Evolutionary conservation across 139 green algal species (phyloP), one percentile per base, ranked within the genome.

Genomic region (Asterochloris sp.): DNA sequence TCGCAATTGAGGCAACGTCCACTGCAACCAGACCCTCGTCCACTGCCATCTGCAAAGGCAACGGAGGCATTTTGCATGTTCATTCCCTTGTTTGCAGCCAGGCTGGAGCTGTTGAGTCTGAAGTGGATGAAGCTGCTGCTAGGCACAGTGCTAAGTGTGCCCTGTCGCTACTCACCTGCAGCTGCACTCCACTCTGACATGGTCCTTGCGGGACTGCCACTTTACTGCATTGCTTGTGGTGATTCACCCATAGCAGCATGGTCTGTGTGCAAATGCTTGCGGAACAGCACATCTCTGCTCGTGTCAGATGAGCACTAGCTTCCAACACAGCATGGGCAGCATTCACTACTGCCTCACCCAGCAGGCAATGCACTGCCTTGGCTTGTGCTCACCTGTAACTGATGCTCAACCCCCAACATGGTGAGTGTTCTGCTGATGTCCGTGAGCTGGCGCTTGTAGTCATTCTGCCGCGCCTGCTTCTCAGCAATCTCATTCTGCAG

Each of bases 401-500:
- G 62, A 73, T 87, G 84, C 24, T 86, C 60, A 26, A 88, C 26
- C 21, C 84, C 81, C 84, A 88, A 62, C 24, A 38, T 63, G 12
- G 64, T 84, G 15, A 88, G 76, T 60, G 84, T 86, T 29, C 76
- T 68, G 15, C 81, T 86, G 21, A 88, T 84, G 76, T 88, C 84
- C 0, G 21, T 28, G 16, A 88, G 81, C 71, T 84, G 74, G 1
- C 84, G 76, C 17, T 71, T 82, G 79, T 86, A 88, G 71, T 73
- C 62, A 76, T 88, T 88, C n/a, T 73, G 73, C 16, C 76, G 77
- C 0, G 81, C 38, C 2, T 76, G 76, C 81, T 79, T 81, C 62
- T 86, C 79, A 10, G 84, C 84, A 60, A 88, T 81, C 62, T 88
- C 84, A 15, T 76, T 73, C 81, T 83, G 78, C 78, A 78, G 17